Conservation (phyloP, 371 early-diverging fungal species). For the Nosema bombycis region DNA sequence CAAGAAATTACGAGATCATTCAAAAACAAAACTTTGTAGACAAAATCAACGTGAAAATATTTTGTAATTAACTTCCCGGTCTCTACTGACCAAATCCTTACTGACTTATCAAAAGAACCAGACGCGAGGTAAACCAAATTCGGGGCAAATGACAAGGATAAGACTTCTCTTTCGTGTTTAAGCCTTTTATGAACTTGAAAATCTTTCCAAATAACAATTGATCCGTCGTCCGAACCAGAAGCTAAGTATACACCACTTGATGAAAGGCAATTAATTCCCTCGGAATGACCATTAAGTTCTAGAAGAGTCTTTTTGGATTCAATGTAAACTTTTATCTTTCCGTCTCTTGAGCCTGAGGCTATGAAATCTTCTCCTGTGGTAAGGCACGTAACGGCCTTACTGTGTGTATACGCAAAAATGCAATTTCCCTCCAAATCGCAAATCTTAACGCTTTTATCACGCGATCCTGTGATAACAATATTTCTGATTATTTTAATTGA, state of each 20-base stretch:
- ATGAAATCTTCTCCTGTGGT: constrained; percentile 72
- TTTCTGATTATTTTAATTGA: constrained; percentile 75
- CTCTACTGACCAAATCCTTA: constrained; percentile 79
- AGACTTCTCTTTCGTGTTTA: constrained; percentile 87
- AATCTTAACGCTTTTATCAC: constrained; percentile 82
- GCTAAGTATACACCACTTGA: constrained; percentile 68
- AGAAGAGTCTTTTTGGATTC: constrained; percentile 64
- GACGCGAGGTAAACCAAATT: constrained; percentile 83
- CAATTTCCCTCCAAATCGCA: constrained; percentile 73
- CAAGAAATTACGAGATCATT: constrained; percentile 72
- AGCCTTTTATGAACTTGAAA: constrained; percentile 78
- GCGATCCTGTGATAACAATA: constrained; percentile 74
- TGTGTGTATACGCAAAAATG: constrained; percentile 72
- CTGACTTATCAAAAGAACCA: constrained; percentile 88
- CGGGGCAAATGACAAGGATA: constrained; percentile 78
- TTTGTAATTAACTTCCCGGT: constrained; percentile 74
- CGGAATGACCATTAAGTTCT: constrained; percentile 72
- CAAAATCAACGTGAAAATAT: constrained; percentile 78
- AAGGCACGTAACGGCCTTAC: constrained; percentile 70
- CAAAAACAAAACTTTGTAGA: constrained; percentile 76
- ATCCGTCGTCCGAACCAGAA: constrained; percentile 47
- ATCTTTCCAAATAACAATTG: constrained; percentile 70
- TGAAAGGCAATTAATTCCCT: constrained; percentile 78
- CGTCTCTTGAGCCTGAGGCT: constrained; percentile 73
- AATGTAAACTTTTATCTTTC: constrained; percentile 69